Conservation (phyloP, 331 rosid genomes). For the Acacia pycnantha region DNA sequence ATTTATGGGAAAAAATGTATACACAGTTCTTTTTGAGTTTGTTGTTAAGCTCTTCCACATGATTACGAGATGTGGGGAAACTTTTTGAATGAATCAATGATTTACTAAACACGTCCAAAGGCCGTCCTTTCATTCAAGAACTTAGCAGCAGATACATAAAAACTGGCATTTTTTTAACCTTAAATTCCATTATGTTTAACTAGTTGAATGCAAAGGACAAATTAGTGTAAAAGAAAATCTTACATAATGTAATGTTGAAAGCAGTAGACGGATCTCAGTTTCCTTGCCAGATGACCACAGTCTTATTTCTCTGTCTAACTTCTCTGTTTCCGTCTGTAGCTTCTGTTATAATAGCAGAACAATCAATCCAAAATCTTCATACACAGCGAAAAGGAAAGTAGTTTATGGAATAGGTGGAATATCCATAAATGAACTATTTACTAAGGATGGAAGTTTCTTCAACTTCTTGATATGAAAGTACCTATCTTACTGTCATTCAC, state of each 20-base stretch:
- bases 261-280: conserved; percentile 70
- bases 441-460: conserved; percentile 11
- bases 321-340: conserved; percentile 50
- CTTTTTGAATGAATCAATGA: neutral
- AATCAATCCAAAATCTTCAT: conserved; percentile 14
- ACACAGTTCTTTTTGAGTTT: neutral
- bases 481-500: neutral
- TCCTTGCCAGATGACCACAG: conserved; percentile 90
- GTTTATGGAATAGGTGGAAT: neutral
- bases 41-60: neutral
- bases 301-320: conserved; percentile 64
- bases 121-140: neutral
- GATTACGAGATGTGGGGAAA: neutral
- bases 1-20: neutral
- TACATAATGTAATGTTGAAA: conserved; percentile 82
- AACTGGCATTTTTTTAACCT: neutral
- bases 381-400: conserved; percentile 4
- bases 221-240: conserved; percentile 23
- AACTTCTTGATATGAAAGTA: conserved; percentile 11
- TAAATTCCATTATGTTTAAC: conserved; percentile 9
- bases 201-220: neutral
- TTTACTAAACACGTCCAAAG: neutral
- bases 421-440: neutral
- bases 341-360: conserved; percentile 28
- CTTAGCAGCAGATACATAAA: neutral